A percentile compares a stretch with the other conserved stretches of the same genome.
Evolutionary conservation across 768 basidiomycete species (phyloP).

Genomic region (Suillus discolor): DNA sequence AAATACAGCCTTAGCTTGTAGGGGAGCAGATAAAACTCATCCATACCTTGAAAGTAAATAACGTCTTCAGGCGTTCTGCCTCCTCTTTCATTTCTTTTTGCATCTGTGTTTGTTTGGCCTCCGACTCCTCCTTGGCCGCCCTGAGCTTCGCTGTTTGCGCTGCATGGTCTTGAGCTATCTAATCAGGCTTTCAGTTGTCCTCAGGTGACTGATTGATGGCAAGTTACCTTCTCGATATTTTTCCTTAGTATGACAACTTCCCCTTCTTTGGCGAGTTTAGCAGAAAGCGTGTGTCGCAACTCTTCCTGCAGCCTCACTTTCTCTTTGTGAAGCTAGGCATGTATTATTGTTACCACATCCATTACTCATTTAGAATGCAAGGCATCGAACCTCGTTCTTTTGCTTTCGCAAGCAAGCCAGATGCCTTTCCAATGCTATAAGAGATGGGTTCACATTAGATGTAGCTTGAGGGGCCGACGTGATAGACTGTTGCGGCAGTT

Average conservation of each 20-base stretch:
- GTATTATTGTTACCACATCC: constrained; percentile 18
- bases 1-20: constrained; percentile 16
- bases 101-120: constrained; percentile 53
- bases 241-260: constrained; percentile 70
- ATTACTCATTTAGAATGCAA: constrained; percentile 8
- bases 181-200: constrained; percentile 4
- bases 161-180: constrained; percentile 63
- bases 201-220: background rate
- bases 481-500: background rate
- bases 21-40: constrained; percentile 9
- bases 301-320: constrained; percentile 49
- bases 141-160: constrained; percentile 58
- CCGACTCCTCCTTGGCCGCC: constrained; percentile 61
- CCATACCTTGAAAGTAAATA: constrained; percentile 68
- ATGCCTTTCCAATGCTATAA: constrained; percentile 4
- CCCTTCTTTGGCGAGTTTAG: constrained; percentile 63
- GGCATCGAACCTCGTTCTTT: constrained; percentile 49
- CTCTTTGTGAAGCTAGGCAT: constrained; percentile 49
- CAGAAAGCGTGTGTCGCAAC: constrained; percentile 50
- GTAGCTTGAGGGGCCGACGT: background rate
- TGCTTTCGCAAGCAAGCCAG: constrained; percentile 33
- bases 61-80: constrained; percentile 68
- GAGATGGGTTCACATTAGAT: background rate
- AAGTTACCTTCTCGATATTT: constrained; percentile 63
- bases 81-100: constrained; percentile 69